These are phyloP conservation scores for Graphiopsis chlorocephala DNA, from an alignment of 2,329 filamentous ascomycete species.

Conservation along the genomic window DNA sequence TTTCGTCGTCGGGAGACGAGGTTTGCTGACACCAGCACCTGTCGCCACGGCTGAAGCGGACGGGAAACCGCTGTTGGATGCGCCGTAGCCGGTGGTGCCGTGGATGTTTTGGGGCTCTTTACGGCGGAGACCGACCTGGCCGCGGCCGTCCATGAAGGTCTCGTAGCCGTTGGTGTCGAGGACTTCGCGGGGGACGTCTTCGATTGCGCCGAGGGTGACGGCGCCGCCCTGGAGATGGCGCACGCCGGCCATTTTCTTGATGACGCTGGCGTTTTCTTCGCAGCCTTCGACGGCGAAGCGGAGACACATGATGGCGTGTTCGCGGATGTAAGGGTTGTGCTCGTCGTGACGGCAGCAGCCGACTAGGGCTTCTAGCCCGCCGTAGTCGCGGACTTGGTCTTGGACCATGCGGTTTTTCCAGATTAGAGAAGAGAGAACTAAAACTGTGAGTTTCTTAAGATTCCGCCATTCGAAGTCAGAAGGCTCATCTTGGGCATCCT, in stretches of 20 bases:
- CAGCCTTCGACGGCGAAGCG: constrained; percentile 70
- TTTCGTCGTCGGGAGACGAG: constrained; percentile 23
- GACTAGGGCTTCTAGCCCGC: constrained; percentile 81
- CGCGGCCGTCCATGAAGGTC: constrained; percentile 49
- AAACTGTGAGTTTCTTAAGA: constrained; percentile 87
- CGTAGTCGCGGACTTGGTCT: constrained; percentile 78
- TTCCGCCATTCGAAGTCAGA: constrained; percentile 72
- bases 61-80: constrained; percentile 4
- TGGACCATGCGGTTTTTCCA: constrained; percentile 85
- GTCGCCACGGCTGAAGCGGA: constrained; percentile 14
- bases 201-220: constrained; percentile 10
- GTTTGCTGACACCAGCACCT: constrained; percentile 10
- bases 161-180: constrained; percentile 50
- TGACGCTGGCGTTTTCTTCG: constrained; percentile 68
- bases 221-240: constrained; percentile 13
- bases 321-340: constrained; percentile 89
- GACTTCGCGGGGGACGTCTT: constrained; percentile 45
- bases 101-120: constrained; percentile 31
- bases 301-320: constrained; percentile 84
- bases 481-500: constrained; percentile 58
- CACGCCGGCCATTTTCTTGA: constrained; percentile 56
- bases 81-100: neutral
- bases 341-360: constrained; percentile 90
- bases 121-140: constrained; percentile 47
- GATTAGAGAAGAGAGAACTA: constrained; percentile 83